Conservation (phyloP, 257 asterid genomes). For the Scutellaria galericulata region DNA sequence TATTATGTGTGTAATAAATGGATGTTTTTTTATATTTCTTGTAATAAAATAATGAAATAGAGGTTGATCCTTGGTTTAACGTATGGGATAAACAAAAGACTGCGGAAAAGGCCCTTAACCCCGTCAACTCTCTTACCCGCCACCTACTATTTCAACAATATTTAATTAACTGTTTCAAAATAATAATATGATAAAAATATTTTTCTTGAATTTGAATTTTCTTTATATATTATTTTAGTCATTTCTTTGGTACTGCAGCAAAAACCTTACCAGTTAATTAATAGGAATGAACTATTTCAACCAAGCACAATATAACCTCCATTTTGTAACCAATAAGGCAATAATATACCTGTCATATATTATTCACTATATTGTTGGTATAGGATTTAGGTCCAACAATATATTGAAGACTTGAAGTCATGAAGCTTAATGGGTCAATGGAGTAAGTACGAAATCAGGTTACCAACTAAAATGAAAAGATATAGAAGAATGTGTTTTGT, state of each 20-base stretch:
- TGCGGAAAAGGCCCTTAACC: not conserved
- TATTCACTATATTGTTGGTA: not conserved
- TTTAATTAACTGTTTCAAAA: too few species aligned
- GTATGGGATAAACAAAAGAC: slow-evolving; percentile 34
- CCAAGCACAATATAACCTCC: too few species aligned
- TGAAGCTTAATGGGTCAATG: slow-evolving; percentile 34
- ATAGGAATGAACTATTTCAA: too few species aligned
- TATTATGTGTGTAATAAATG: not conserved
- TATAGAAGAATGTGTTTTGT: slow-evolving; percentile 24
- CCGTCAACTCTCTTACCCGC: too few species aligned
- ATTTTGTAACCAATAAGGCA: too few species aligned
- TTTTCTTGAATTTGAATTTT: too few species aligned
- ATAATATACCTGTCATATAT: not conserved
- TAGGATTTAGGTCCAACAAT: not conserved
- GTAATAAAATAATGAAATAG: not conserved
- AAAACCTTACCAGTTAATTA: too few species aligned
- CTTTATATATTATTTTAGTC: too few species aligned
- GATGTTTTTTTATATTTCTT: too few species aligned
- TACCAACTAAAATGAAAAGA: slow-evolving; percentile 15
- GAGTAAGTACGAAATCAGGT: slow-evolving; percentile 32
- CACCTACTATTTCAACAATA: too few species aligned
- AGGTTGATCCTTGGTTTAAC: slow-evolving; percentile 13
- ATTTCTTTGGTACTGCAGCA: too few species aligned
- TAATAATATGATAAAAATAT: too few species aligned
- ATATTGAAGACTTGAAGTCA: not conserved